A percentile compares a stretch with the other conserved stretches of the same genome.
Conservation (phyloP, 208 protist species). For the Sergeia podlipaevii region DNA sequence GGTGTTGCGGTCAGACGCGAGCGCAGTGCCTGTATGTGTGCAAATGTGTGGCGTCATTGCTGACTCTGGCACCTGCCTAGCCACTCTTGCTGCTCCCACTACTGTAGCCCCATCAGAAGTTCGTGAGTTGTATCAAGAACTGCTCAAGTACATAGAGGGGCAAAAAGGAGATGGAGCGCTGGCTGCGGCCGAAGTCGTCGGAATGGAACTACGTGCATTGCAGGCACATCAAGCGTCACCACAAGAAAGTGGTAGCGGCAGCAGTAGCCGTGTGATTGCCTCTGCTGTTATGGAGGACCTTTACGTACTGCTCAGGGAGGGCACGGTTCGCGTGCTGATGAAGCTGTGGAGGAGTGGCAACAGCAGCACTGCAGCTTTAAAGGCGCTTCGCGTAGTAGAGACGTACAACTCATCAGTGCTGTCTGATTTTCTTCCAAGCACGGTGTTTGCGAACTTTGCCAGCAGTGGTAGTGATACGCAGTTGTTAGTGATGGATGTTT, state of each 20-base stretch:
- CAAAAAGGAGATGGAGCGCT: constrained; percentile 27
- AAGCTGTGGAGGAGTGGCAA: constrained; percentile 2
- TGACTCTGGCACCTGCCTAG: constrained; percentile 19
- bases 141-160: constrained; percentile 22
- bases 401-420: constrained; percentile 6
- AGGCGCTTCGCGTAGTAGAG: constrained; percentile 15
- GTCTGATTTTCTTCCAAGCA: constrained; percentile 1
- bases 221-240: not conserved
- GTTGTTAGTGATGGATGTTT: constrained; percentile 16
- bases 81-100: constrained; percentile 8
- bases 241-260: not conserved
- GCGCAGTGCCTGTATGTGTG: constrained; percentile 21
- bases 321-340: not conserved
- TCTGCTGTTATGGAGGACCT: not conserved
- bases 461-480: constrained; percentile 8
- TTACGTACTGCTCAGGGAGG: not conserved
- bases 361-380: constrained; percentile 1
- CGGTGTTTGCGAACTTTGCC: constrained; percentile 20
- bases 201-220: constrained; percentile 37
- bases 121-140: not conserved
- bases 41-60: constrained; percentile 59
- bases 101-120: constrained; percentile 27
- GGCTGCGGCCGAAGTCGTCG: constrained; percentile 50
- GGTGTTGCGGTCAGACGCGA: not conserved
- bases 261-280: not conserved